Evolutionary conservation across 495 filamentous ascomycete genomes (phyloP), one percentile per base, ranked within the genome.

Genomic region (Apodospora peruviana): DNA sequence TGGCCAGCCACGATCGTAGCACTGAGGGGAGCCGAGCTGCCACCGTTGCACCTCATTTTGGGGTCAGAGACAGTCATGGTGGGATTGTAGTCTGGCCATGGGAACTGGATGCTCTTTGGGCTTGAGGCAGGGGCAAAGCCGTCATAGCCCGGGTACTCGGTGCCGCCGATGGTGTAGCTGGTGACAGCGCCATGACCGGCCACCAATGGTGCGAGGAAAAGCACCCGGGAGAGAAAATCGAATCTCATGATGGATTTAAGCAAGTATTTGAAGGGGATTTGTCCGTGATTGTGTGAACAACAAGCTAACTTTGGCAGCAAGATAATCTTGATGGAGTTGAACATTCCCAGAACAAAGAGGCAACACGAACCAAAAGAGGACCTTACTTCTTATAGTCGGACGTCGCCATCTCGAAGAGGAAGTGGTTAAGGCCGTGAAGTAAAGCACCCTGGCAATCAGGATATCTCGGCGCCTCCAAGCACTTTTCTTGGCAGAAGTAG

Each of bases 141-240:
- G 22, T 73, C 56, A 54, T 76, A 74, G 41, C 75, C 74, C 22
- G 63, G 66, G 55, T 76, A 78, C 10, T 53, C 69, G 1, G 56
- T 70, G 27, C 69, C 62, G 18, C 58, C 73, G 38, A 80, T 76
- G 34, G 68, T 66, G 58, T 80, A 80, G 55, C 69, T 75, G 19
- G 73, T 70, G 21, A 78, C 75, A 47, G 74, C 77, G 32, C 77
- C 77, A 54, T 80, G 76, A 36, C 67, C 75, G 17, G 70, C 61
- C 45, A 58, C 73, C 40, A 69, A 49, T 16, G 73, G 40, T 12
- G 40, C 44, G 21, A 58, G 53, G 35, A 39, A 20, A 9, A 55
- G 43, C 2, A 38, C 22, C 2, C 23, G 22, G n/a, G 50, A n/a
- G 14, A 54, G 36, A 36, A 34, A 18, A 20, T 29, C 32, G 38